Conservation (phyloP, 208 protist genomes). For the Kentomonas sorsogonicus region DNA sequence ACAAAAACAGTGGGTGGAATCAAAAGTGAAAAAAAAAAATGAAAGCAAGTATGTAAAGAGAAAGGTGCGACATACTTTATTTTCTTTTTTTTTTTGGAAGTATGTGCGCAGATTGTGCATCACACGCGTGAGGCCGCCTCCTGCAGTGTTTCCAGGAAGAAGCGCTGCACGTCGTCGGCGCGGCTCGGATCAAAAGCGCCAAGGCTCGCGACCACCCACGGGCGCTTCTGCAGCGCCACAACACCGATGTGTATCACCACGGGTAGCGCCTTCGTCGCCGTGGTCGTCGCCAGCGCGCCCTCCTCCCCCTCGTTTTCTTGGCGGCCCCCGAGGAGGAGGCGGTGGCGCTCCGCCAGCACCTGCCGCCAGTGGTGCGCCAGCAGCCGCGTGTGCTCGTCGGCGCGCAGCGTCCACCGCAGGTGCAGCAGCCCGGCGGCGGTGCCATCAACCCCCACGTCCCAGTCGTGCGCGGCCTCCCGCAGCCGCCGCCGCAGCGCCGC, state of each 20-base stretch:
- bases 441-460: slow-evolving; percentile 47
- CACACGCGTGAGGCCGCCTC: no score
- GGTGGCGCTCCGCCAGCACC: slow-evolving; percentile 10
- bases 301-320: neutral
- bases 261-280: neutral
- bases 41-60: no score
- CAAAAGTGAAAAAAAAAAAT: neutral
- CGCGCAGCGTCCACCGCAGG: slow-evolving; percentile 49
- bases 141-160: no score
- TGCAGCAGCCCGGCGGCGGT: slow-evolving; percentile 47
- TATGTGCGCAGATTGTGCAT: no score
- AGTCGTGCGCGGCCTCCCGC: slow-evolving; percentile 7
- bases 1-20: neutral
- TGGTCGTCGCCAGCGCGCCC: neutral
- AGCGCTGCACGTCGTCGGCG: no score
- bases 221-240: slow-evolving; percentile 14
- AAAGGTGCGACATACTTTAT: no score
- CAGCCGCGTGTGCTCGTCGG: slow-evolving; percentile 46
- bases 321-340: neutral
- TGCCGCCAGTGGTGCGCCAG: slow-evolving; percentile 30
- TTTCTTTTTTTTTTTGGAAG: no score
- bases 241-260: slow-evolving; percentile 6
- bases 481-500: neutral
- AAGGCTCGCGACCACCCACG: slow-evolving; percentile 13
- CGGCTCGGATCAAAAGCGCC: no score